A percentile compares a stretch with the other conserved stretches of the same genome.
These are phyloP conservation scores for Scutellaria minor DNA, from an alignment of 257 asterid genomes.

Conservation along the genomic window DNA sequence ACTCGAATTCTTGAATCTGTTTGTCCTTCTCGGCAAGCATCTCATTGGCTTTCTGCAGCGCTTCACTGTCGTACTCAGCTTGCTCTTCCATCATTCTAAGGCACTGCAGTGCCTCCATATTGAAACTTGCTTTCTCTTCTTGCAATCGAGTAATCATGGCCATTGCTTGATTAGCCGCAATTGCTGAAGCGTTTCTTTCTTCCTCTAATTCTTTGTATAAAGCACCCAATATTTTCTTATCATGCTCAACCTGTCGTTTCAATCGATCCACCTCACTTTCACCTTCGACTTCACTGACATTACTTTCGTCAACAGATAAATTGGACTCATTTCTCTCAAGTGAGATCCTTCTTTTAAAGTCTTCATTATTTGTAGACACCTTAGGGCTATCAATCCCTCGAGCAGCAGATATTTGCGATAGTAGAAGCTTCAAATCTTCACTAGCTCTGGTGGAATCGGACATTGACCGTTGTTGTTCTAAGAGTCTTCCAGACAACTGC, in stretches of 20 bases:
- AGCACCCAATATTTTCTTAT: conserved; percentile 57
- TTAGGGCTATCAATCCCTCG: conserved; percentile 73
- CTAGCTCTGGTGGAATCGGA: conserved; percentile 69
- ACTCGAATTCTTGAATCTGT: conserved; percentile 55
- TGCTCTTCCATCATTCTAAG: conserved; percentile 89
- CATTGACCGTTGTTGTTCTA: conserved; percentile 78
- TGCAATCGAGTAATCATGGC: conserved; percentile 92
- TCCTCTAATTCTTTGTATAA: conserved; percentile 86
- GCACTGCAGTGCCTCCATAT: conserved; percentile 86
- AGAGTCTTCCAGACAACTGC: conserved; percentile 75
- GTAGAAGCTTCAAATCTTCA: conserved; percentile 75
- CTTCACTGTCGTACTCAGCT: conserved; percentile 81
- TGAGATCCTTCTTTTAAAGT: conserved; percentile 62
- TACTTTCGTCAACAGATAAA: conserved; percentile 73
- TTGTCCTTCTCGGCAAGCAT: conserved; percentile 65
- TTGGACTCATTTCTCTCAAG: conserved; percentile 87
- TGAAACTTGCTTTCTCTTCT: conserved; percentile 82
- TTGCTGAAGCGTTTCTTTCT: conserved; percentile 84
- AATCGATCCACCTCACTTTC: conserved; percentile 70
- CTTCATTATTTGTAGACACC: conserved; percentile 62
- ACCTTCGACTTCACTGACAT: conserved; percentile 79
- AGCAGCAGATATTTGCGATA: conserved; percentile 71
- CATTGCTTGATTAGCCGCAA: conserved; percentile 92
- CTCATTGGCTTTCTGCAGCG: conserved; percentile 64
- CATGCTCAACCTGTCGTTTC: conserved; percentile 82